Evolutionary conservation across 2,329 filamentous ascomycete genomes (phyloP).

Genomic region (Talaromyces piceae): DNA sequence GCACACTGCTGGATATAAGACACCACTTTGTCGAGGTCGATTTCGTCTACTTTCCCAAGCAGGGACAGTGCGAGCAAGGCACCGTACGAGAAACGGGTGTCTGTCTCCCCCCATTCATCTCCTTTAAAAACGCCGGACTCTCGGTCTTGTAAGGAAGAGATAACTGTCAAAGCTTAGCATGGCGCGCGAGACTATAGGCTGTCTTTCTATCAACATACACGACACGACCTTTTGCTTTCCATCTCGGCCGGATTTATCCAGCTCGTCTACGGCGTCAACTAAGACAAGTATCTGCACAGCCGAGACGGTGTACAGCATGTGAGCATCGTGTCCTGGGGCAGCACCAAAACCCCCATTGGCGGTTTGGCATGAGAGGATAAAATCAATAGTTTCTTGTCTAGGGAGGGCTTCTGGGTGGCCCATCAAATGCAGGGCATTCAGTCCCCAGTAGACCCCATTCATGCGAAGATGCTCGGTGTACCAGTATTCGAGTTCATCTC

Average conservation of each 20-base stretch:
- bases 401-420: conserved; percentile 74
- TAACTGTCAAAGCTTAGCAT: conserved; percentile 45
- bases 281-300: conserved; percentile 88
- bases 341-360: conserved; percentile 87
- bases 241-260: conserved; percentile 61
- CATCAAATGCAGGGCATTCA: conserved; percentile 81
- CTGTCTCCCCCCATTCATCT: conserved; percentile 93
- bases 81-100: conserved; percentile 89
- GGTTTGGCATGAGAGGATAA: conserved; percentile 91
- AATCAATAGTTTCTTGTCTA: conserved; percentile 73
- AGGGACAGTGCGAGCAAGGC: conserved; percentile 86
- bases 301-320: conserved; percentile 93
- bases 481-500: conserved; percentile 96
- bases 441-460: conserved; percentile 93
- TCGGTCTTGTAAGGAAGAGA: conserved; percentile 72
- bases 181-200: neutral
- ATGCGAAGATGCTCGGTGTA: conserved; percentile 92
- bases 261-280: conserved; percentile 73
- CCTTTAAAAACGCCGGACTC: conserved; percentile 82
- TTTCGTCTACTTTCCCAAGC: conserved; percentile 61
- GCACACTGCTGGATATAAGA: conserved; percentile 71
- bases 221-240: conserved; percentile 67
- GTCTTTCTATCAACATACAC: conserved; percentile 51
- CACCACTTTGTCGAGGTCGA: conserved; percentile 75
- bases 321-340: conserved; percentile 86